phyloP scores from a whole-genome alignment of 257 asterid genomes.

The Verbascum thapsus region DNA sequence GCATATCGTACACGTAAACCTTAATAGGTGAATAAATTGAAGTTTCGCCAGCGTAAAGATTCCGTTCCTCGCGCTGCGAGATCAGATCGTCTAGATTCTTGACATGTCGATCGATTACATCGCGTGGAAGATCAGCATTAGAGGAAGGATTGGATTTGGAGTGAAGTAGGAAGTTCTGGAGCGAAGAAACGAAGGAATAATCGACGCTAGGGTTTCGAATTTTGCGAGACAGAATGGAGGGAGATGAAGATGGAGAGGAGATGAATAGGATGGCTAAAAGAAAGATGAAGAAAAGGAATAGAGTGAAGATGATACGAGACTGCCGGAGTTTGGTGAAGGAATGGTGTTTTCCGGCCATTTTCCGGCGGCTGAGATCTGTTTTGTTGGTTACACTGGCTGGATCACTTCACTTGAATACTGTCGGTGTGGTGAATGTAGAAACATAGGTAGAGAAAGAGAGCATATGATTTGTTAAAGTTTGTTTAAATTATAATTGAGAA shows the following conservation, averaged over 20 bases:
- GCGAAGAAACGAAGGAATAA: slow-evolving; percentile 79
- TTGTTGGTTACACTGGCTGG: too few relatives aligned
- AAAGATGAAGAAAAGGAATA: slow-evolving; percentile 48
- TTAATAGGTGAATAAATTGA: slow-evolving; percentile 48
- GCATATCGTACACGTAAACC: slow-evolving; percentile 92
- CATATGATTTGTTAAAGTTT: too few relatives aligned
- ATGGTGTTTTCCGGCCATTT: slow-evolving; percentile 74
- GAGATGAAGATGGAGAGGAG: slow-evolving; percentile 41
- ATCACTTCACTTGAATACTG: too few relatives aligned
- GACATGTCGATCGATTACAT: too few relatives aligned
- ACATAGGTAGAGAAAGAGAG: too few relatives aligned
- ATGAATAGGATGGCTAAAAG: slow-evolving; percentile 52
- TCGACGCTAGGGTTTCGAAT: slow-evolving; percentile 54
- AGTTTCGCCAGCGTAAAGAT: slow-evolving; percentile 41
- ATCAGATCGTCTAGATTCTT: slow-evolving; percentile 59
- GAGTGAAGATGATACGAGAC: slow-evolving; percentile 36
- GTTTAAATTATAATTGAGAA: too few relatives aligned
- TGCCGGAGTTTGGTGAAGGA: too few relatives aligned
- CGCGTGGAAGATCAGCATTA: slow-evolving; percentile 36
- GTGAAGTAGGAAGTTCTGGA: slow-evolving; percentile 62
- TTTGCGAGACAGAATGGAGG: slow-evolving; percentile 25
- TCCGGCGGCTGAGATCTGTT: slow-evolving; percentile 43
- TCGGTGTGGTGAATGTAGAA: too few relatives aligned
- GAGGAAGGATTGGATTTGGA: slow-evolving; percentile 41
- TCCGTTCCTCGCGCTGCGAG: slow-evolving; percentile 55